Conservation (phyloP, 768 basidiomycete genomes). For the Suillus subalutaceus region DNA sequence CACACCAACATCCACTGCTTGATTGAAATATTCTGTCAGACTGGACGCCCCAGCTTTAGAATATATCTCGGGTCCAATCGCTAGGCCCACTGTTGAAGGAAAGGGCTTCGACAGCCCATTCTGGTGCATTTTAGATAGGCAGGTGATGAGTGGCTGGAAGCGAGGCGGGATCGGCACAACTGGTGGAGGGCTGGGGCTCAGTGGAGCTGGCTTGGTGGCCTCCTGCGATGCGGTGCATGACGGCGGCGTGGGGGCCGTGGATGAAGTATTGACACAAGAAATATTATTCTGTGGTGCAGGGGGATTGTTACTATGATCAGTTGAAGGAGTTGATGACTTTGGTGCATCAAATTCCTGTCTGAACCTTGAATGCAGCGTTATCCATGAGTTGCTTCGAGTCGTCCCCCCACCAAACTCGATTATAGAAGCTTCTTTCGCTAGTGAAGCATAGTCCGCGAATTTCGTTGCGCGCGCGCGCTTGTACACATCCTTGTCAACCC, state of each 20-base stretch:
- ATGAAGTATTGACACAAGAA: neutral
- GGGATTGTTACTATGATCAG: neutral
- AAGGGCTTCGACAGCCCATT: slow-evolving; percentile 36
- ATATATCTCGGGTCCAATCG: slow-evolving; percentile 40
- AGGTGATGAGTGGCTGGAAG: slow-evolving; percentile 37
- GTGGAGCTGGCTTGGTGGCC: neutral
- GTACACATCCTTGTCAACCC: slow-evolving; percentile 30
- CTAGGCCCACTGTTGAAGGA: slow-evolving; percentile 40
- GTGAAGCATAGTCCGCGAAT: slow-evolving; percentile 29
- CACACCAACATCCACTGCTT: slow-evolving; percentile 43
- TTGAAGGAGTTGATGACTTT: neutral
- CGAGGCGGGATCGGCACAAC: neutral
- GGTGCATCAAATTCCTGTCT: slow-evolving; percentile 3
- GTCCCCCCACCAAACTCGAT: slow-evolving; percentile 28
- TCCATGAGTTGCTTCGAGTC: slow-evolving; percentile 23
- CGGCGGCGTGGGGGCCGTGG: neutral
- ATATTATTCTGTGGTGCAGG: neutral
- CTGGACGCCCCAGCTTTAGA: slow-evolving; percentile 41
- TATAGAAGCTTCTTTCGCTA: slow-evolving; percentile 32
- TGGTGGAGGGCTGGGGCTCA: neutral
- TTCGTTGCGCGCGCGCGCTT: slow-evolving; percentile 26
- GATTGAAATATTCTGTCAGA: slow-evolving; percentile 43
- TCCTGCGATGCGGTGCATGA: no score
- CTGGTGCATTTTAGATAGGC: slow-evolving; percentile 33
- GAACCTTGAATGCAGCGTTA: slow-evolving; percentile 31